Evolutionary conservation across 306 rosid species (phyloP), one percentile per base, ranked within the genome.

Genomic region (Begonia peltatifolia): DNA sequence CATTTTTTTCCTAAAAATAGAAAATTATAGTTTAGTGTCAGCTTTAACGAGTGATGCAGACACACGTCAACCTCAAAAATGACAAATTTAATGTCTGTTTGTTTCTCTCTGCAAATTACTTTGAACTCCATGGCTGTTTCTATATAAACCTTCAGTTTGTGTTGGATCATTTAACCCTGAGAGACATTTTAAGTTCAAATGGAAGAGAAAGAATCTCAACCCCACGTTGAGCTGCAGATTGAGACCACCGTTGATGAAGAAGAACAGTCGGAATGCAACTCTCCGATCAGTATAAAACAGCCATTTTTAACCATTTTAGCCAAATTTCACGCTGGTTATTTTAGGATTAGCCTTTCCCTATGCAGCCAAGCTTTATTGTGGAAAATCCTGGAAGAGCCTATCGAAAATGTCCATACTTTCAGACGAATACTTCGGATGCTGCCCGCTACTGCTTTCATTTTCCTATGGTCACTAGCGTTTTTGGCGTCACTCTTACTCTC

Each of bases 311-410:
- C 53, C 10, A 61, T 69, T 48, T 44, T 69, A 17, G 54, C 65
- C 23, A 63, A 58, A 25, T 53, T 58, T 14, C 69, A 69, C 8
- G 74, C 65, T 13, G 74, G 74, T 20, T 63, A 69, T 51, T 69
- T 69, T 56, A 61, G 74, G 20, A 63, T 69, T 46, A 69, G 74
- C 54, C 50, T 69, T 14, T 69, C 74, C 12, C 69, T 69, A 4
- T 63, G 65, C 23, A 47, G 54, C 30, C 74, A 69, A 58, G 74
- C 74, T 7, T 43, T 69, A 53, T 35, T 69, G 12, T 69, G 69
- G 74, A 69, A 69, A 43, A 42, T 63, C 69, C 57, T 69, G 10
- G 41, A 53, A 41, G 56, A 68, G 11, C 73, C 73, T 36, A 52
- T 56, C 10, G 53, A 59, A 41, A 57, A 63, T 42, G 65, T 43